A percentile compares a stretch with the other conserved stretches of the same genome.
These are phyloP conservation scores for Ophiostoma ulmi DNA, from an alignment of 2,329 filamentous ascomycete species.

Conservation along the genomic window DNA sequence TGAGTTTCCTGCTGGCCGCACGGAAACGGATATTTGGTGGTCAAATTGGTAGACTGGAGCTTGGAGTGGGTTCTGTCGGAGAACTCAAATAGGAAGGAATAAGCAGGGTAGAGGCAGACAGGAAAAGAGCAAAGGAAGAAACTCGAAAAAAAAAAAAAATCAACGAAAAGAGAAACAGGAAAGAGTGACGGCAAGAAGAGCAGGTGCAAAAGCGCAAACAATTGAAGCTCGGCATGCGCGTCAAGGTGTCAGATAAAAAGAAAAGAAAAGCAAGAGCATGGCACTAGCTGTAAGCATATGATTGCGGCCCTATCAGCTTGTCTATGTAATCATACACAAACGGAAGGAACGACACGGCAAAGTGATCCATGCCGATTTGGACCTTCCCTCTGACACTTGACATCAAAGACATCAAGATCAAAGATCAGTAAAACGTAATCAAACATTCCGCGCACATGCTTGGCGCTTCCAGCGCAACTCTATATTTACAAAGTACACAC, in stretches of 20 bases:
- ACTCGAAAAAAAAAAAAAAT: not conserved
- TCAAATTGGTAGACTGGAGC: not conserved
- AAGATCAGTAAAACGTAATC: not conserved
- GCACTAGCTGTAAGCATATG: not conserved
- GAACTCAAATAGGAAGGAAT: not conserved
- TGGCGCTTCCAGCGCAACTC: not conserved
- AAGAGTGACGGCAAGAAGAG: not conserved
- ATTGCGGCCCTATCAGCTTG: not conserved
- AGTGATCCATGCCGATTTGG: not conserved
- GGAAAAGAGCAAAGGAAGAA: not conserved
- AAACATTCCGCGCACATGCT: conserved; percentile 6
- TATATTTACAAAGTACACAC: not conserved
- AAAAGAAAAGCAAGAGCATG: not conserved
- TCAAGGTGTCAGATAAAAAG: no score
- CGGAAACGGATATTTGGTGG: conserved; percentile 1
- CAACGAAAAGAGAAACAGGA: not conserved
- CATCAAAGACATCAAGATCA: not conserved
- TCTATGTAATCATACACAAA: not conserved
- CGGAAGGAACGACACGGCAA: not conserved
- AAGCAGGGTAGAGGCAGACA: not conserved
- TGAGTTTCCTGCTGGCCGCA: conserved; percentile 19
- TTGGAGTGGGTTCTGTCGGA: conserved; percentile 10
- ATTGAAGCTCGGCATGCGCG: not conserved
- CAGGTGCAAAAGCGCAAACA: not conserved
- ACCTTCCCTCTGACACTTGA: not conserved